A percentile compares a stretch with the other conserved stretches of the same genome.
Conservation (phyloP, 208 protist species). For the Acanthamoeba royreba region DNA sequence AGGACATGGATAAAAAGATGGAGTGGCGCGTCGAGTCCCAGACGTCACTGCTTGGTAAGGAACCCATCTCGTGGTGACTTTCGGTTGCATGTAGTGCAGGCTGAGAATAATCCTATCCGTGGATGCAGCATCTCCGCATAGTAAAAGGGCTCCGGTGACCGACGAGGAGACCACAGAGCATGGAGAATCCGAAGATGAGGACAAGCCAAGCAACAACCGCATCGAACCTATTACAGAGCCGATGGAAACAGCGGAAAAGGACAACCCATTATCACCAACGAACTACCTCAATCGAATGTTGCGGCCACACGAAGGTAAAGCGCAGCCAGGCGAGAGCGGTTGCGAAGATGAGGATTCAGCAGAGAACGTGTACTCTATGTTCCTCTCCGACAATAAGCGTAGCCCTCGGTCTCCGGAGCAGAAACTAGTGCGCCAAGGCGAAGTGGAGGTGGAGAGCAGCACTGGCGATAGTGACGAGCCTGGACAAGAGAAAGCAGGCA, state of each 20-base stretch:
- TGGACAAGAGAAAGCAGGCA: not conserved
- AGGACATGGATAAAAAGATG: conserved; percentile 8
- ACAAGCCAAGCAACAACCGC: not conserved
- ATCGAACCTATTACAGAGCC: not conserved
- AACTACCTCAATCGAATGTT: not conserved
- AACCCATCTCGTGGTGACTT: too few relatives aligned
- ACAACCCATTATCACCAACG: not conserved
- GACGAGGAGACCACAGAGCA: not conserved
- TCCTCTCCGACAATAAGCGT: not conserved
- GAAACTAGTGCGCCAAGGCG: not conserved
- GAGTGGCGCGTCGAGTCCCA: not conserved
- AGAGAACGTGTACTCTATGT: not conserved
- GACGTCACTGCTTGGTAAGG: not conserved
- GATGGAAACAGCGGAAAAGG: not conserved
- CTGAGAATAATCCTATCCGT: not conserved
- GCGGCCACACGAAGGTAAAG: not conserved
- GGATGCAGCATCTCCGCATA: not conserved
- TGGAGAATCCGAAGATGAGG: not conserved
- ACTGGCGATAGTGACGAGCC: not conserved
- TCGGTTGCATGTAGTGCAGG: not conserved
- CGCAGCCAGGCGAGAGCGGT: not conserved
- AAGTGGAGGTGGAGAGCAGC: not conserved
- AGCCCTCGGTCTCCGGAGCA: not conserved
- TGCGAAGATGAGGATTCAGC: not conserved
- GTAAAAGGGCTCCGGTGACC: not conserved